phyloP scores from a whole-genome alignment of 352 stramenopile genomes.

The Globisporangium barbulae region DNA sequence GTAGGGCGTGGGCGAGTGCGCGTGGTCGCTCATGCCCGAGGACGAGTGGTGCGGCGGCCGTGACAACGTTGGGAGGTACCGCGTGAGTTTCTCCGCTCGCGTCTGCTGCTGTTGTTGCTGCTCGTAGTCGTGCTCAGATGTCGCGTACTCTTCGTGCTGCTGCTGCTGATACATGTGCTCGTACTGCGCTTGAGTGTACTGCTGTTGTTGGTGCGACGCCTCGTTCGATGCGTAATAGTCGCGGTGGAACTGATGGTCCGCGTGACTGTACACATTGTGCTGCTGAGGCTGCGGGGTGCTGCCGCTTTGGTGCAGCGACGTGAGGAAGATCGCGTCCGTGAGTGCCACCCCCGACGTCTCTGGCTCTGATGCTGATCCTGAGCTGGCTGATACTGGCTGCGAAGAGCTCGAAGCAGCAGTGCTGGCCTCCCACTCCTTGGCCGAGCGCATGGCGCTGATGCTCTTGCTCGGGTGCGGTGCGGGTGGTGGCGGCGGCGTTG shows the following conservation, averaged over 20 bases:
- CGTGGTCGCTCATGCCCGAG: slow-evolving; percentile 7
- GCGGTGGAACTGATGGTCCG: slow-evolving; percentile 3
- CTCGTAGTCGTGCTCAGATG: background rate
- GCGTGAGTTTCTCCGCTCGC: slow-evolving; percentile 28
- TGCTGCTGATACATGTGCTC: slow-evolving; percentile 8
- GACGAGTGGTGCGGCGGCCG: background rate
- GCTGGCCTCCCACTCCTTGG: slow-evolving; percentile 4
- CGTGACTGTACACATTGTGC: slow-evolving; percentile 10
- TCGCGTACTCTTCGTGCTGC: background rate
- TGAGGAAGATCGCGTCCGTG: slow-evolving; percentile 47
- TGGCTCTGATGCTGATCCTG: slow-evolving; percentile 1
- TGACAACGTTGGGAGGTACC: slow-evolving; percentile 27
- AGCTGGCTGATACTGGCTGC: background rate
- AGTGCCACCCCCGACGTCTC: slow-evolving; percentile 19
- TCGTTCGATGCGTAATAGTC: slow-evolving; percentile 11
- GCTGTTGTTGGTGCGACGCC: background rate
- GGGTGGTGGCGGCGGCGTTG: slow-evolving; percentile 12
- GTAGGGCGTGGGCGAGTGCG: slow-evolving; percentile 17
- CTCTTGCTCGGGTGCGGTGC: slow-evolving; percentile 17
- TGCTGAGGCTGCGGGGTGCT: background rate
- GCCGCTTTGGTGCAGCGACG: slow-evolving; percentile 34
- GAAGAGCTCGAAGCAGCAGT: background rate
- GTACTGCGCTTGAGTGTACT: slow-evolving; percentile 1
- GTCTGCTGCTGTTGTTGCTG: slow-evolving; percentile 1
- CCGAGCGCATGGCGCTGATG: slow-evolving; percentile 3